Base-by-base conservation (phyloP, 116 monocot genomes). In the Posidonia oceanica region DNA sequence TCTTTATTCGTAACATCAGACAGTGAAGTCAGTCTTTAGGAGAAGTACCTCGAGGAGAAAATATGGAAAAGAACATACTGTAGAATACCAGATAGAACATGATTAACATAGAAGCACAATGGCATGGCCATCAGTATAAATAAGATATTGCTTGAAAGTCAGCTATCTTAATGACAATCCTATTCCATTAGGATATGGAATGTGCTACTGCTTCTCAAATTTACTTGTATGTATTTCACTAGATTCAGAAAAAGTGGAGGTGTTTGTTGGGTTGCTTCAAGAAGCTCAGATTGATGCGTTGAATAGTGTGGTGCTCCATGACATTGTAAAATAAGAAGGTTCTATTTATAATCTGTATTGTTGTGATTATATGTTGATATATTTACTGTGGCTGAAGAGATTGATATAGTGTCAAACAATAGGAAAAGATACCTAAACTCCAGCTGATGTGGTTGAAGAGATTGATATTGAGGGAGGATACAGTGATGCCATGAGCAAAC, bases 1-100 rank as follows among this genome's bases (percentile, higher is more conserved):
- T 78, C 75, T 40, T 60, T 97, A 22, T 75, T 80, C 4, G 78
- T 82, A 40, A 84, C 69, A 17, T 48, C 67, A 56, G 54, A 74
- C 48, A 85, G 87, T 0, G 76, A 84, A 39, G 89, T 79, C 12
- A 80, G 73, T 58, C 85, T 97, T 56, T 92, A 87, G 39, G 89
- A 97, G 75, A 81, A 71, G 78, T 97, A 89, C 52, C 23, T 97
- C 54, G 87, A 89, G 69, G 75, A 54, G 52, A 81, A 80, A 2
- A 42, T 65, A 0, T 97, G 97, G 97, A 89, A n/a, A 89, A 74
- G 89, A 97, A 23, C 92, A 92, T 38, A 75, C 60, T 37, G n/a
- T 89, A 7, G 61, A 77, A 10, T 96, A 78, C 70, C 75, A 78
- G 61, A 69, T 96, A 55, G 39, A 18, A 18, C 18, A 67, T 4